Evolutionary conservation across 2,329 filamentous ascomycete species (phyloP), one percentile per base, ranked within the genome.

Genomic region (Sclerotiophoma versabilis): DNA sequence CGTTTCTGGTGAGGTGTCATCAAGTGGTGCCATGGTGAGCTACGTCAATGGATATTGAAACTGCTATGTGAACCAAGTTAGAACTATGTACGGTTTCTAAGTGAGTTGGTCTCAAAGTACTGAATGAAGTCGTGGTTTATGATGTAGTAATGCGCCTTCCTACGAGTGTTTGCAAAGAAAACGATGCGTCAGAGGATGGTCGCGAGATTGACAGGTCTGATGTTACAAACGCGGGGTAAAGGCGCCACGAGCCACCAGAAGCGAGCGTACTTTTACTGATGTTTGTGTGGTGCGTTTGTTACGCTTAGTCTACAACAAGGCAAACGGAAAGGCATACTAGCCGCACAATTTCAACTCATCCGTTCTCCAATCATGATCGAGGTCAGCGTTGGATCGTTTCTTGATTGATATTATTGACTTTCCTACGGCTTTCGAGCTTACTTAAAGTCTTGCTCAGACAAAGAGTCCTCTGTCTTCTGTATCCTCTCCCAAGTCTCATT

Each of bases 401-500:
- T 20, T 36, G 2, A 22, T 32, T 38, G 12, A 11, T n/a, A n/a
- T n/a, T n/a, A 48, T 26, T 20, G 5, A 19, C 10, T n/a, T 39
- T 47, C 10, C 36, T 19, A 43, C 6, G 10, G 14, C 11, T 19
- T 26, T 12, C 20, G 19, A 19, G 26, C 15, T 47, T 60, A 64
- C 46, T 60, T 59, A 47, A 64, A 62, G 25, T 70, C 67, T 15
- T 60, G 59, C 36, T 68, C 65, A n/a, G 57, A 49, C 49, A 75
- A 57, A 11, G 65, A 68, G 32, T 68, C 64, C 43, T 74, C 71
- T 9, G 59, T 58, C 57, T 69, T 68, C 48, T 71, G 62, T 58
- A 74, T 69, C 54, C 70, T 64, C 39, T 63, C 62, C 60, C 71
- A 66, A 9, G 61, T 60, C 25, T 65, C 63, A 44, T 62, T 69